Base-by-base conservation (phyloP, 169 alveolate genomes). In the Cryptosporidium canis region DNA sequence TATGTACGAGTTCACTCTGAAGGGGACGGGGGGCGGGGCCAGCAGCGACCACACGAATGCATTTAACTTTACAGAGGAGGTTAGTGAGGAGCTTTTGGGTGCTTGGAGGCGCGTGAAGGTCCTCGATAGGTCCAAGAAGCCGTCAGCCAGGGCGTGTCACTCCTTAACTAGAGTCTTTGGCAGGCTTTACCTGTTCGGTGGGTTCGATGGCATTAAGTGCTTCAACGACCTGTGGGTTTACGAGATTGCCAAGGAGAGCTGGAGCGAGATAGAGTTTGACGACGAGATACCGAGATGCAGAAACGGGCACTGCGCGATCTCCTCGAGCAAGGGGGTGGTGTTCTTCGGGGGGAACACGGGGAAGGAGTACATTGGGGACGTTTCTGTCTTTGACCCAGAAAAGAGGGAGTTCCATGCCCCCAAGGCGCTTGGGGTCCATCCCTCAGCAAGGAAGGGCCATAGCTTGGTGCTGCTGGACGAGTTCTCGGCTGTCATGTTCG, bases 341-440 rank as follows among this genome's bases (percentile, higher is more conserved):
- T 92, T 92, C 77, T 85, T 61, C 24, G 95, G 95, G 3, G 95
- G 95, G 18, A 94, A 92, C 67, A 51, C 93, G 9, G 95, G 95
- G 27, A 83, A 85, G 33, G 83, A 67, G 21, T 92, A 92, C 84
- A 83, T 83, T 67, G 85, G 85, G 67, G 95, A 92, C 67, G 90
- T 92, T 11, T 85, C 90, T 83, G 48, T 70, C 55, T 72, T 68
- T 92, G 18, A 51, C 63, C 65, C 83, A 83, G 45, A 92, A 90
- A 90, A 91, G 85, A 41, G 83, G 90, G 94, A 90, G 90, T 43
- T 83, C 64, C 51, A 51, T 35, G 43, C 87, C 58, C 85, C 92
- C 24, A 51, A 90, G 67, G 39, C 92, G 83, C 29, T 31, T 61
- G 95, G 95, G 14, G 44, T 90, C 16, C 37, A 58, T 45, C 95